phyloP scores from a whole-genome alignment of 2,329 filamentous ascomycete genomes.

The Pseudogymnoascus sp. region DNA sequence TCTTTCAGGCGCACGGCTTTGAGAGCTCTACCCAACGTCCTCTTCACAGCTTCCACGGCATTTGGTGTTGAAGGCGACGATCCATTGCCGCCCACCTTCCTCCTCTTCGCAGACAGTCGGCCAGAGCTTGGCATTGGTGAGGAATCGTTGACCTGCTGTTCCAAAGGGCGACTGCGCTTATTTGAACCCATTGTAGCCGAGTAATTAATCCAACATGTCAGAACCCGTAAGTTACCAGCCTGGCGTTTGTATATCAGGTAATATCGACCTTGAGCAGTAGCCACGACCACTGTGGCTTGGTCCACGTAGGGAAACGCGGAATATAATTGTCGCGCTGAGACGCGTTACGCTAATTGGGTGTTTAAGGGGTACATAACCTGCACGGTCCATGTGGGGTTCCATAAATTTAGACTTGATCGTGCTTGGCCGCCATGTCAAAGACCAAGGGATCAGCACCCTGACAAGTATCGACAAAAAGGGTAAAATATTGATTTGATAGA shows the following conservation, averaged over 20 bases:
- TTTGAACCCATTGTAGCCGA: background rate
- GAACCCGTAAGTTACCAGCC: background rate
- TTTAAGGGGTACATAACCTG: background rate
- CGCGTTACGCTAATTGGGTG: conserved; percentile 3
- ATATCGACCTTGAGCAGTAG: background rate
- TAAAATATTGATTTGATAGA: background rate
- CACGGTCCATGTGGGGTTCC: background rate
- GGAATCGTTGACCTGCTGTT: conserved; percentile 2
- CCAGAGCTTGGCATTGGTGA: conserved; percentile 4
- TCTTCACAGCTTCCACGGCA: conserved; percentile 18
- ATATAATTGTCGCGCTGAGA: conserved; percentile 3
- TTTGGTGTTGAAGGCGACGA: conserved; percentile 21
- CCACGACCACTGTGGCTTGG: background rate
- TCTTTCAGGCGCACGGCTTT: background rate
- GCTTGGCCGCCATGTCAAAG: background rate
- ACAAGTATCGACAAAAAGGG: background rate
- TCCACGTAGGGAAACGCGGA: background rate
- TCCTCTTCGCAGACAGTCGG: conserved; percentile 15
- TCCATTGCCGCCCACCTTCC: conserved; percentile 12
- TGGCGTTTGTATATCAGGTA: background rate
- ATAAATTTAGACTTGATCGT: background rate
- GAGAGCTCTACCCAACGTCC: conserved; percentile 17
- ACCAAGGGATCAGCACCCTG: background rate
- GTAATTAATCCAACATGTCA: background rate
- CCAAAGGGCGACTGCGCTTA: conserved; percentile 2